A percentile compares a stretch with the other conserved stretches of the same genome.
phyloP scores from a whole-genome alignment of 2,329 filamentous ascomycete species.

The Ceratocystis cubensis region DNA sequence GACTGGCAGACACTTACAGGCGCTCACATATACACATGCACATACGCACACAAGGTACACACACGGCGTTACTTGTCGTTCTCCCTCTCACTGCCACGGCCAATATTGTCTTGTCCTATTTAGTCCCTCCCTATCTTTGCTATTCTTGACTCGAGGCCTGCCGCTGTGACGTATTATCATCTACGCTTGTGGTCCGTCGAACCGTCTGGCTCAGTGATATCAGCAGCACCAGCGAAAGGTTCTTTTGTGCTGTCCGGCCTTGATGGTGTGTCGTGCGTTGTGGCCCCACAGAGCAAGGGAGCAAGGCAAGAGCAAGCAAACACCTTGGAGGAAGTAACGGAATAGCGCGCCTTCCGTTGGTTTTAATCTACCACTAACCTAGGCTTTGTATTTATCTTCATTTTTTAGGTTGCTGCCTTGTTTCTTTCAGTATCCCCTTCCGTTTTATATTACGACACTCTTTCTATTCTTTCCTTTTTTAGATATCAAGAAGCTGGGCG shows the following conservation, averaged over 20 bases:
- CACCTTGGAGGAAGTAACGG: not conserved
- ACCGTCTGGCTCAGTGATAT: no score
- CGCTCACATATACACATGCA: not conserved
- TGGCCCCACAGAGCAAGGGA: slow-evolving; percentile 3
- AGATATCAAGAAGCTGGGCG: no score
- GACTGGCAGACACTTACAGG: not conserved
- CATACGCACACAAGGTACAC: not conserved
- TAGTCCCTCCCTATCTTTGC: not conserved
- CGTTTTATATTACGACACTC: not conserved
- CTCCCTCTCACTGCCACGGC: not conserved
- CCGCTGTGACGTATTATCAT: not conserved
- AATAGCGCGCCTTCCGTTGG: not conserved
- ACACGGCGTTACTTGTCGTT: not conserved
- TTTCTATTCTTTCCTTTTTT: no score
- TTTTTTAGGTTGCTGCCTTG: not conserved
- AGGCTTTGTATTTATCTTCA: not conserved
- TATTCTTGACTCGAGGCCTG: slow-evolving; percentile 1
- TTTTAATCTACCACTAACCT: not conserved
- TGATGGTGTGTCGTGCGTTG: slow-evolving; percentile 8
- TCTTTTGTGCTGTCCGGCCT: not conserved
- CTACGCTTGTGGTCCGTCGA: not conserved
- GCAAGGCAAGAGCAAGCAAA: slow-evolving; percentile 5
- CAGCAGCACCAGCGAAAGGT: not conserved
- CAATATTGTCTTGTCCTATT: slow-evolving; percentile 3
- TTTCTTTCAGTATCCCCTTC: not conserved